Evolutionary conservation across 2,329 filamentous ascomycete species (phyloP), one percentile per base, ranked within the genome.

Genomic region (Alternaria triticina): DNA sequence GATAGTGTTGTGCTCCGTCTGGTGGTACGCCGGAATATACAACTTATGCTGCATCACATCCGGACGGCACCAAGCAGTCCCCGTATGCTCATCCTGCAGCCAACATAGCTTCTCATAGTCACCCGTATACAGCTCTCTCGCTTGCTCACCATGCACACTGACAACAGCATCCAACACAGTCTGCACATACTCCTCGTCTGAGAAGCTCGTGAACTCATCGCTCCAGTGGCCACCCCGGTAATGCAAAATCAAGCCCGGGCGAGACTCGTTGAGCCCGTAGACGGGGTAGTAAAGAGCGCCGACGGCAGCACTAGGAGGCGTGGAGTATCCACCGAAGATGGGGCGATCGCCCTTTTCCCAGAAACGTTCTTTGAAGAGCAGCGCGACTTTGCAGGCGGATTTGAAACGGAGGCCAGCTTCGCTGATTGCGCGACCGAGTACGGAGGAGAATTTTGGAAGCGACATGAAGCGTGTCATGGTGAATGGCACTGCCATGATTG

Each of bases 401-500:
- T 46, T 46, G 20, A 46, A 46, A 3, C 55, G 44, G 17, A 57
- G 45, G 11, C 55, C 55, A 22, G 55, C 44, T 36, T 49, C 55
- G 55, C 55, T 40, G 17, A 36, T 57, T 1, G 55, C 44, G 20
- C 55, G 55, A 22, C n/a, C n/a, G 23, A 57, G 55, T 15, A 57
- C 55, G 15, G 55, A 57, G 28, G 55, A 57, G 44, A 50, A 57
- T 13, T 47, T 49, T 2, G 44, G 55, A 17, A 57, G 55, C 12
- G 13, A 20, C 55, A 57, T 57, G 44, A 57, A 57, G 28, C 55
- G 55, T 20, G 55, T 57, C 55, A 57, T 57, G 44, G 55, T 49
- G 27, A 57, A 57, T 11, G 55, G 55, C 1, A 49, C 44, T 22
- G 55, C 55, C 44, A 57, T 49, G 44, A 50, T 50, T 6, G 55